Evolutionary conservation across 768 basidiomycete genomes (phyloP), one percentile per base, ranked within the genome.

Genomic region (Ephemerocybe angulata): DNA sequence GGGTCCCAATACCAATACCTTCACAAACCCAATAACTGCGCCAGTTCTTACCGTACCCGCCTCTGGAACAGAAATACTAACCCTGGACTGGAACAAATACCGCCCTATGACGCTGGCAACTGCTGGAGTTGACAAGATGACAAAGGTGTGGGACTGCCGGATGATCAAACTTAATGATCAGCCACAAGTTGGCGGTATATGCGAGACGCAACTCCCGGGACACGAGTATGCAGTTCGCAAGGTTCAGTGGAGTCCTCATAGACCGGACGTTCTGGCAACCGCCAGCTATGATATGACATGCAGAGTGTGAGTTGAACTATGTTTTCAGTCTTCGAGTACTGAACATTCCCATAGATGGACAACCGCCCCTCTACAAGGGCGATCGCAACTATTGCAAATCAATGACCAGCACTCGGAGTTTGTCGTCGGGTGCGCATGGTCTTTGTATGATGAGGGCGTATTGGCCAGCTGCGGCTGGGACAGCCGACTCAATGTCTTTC

Each of bases 271-370:
- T 13, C 73, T 91, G 22, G 86, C 87, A 3, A 75, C 76, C 38
- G 80, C 74, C 35, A 87, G 88, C 63, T 95, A 98, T 71, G 96
- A 98, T 66, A 98, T 98, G 96, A 93, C 93, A 1, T 93, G 88
- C 69, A 78, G 92, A 67, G 78, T 95, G 88, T 97, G 76, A 66
- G 87, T 80, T 6, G 29, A 41, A 25, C 21, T 37, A 28, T 47
- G 25, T 28, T 13, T 46, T 35, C 29, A 41, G 57, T 52, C 42
- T 43, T 54, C 37, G 35, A 4, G 22, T 53, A 4, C 33, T 54
- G 28, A 29, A 22, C 27, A 4, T 17, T 21, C 51, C 33, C 56
- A 8, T 56, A 90, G 92, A 61, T 94, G 92, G 92, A 82, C 83
- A 57, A 86, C 86, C n/a, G 74, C 70, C 43, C 81, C 85, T 10